These are phyloP conservation scores for Sarocladiaceae sp. DNA, from an alignment of 2,329 filamentous ascomycete species.

Conservation along the genomic window DNA sequence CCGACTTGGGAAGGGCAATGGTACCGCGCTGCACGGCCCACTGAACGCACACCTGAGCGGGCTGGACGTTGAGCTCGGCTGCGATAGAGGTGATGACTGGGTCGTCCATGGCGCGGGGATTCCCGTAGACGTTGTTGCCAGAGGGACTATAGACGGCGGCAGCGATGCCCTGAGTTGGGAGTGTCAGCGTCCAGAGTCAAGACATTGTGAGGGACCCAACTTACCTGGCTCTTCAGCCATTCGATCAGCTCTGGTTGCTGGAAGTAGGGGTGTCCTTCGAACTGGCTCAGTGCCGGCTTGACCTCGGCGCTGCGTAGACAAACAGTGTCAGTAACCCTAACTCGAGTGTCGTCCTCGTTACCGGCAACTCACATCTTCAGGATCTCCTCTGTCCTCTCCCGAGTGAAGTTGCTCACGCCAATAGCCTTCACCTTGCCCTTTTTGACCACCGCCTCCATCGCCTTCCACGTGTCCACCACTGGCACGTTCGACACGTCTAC, in stretches of 20 bases:
- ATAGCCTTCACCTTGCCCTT: constrained; percentile 50
- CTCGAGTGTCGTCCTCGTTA: constrained; percentile 26
- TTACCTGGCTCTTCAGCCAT: constrained; percentile 6
- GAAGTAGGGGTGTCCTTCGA: constrained; percentile 41
- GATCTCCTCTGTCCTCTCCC: constrained; percentile 47
- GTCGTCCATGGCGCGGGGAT: constrained; percentile 34
- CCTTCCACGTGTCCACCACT: constrained; percentile 28
- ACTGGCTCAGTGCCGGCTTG: constrained; percentile 44
- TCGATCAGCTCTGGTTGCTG: constrained; percentile 43
- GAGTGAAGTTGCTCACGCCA: constrained; percentile 53
- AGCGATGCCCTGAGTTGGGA: constrained; percentile 36
- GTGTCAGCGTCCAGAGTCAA: neutral
- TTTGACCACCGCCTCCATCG: constrained; percentile 12
- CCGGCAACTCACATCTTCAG: constrained; percentile 3
- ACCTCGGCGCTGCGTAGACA: constrained; percentile 37
- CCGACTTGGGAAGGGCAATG: constrained; percentile 64
- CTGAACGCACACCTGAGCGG: constrained; percentile 44
- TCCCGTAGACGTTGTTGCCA: constrained; percentile 45
- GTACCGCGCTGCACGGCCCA: constrained; percentile 63
- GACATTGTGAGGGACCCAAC: neutral
- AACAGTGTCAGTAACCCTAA: constrained; percentile 12
- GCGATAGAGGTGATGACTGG: constrained; percentile 45
- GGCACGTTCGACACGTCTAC: constrained; percentile 25
- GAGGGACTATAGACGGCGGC: constrained; percentile 54
- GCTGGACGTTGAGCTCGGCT: constrained; percentile 42